Conservation (phyloP, 768 basidiomycete species). For the Mycena floridula region DNA sequence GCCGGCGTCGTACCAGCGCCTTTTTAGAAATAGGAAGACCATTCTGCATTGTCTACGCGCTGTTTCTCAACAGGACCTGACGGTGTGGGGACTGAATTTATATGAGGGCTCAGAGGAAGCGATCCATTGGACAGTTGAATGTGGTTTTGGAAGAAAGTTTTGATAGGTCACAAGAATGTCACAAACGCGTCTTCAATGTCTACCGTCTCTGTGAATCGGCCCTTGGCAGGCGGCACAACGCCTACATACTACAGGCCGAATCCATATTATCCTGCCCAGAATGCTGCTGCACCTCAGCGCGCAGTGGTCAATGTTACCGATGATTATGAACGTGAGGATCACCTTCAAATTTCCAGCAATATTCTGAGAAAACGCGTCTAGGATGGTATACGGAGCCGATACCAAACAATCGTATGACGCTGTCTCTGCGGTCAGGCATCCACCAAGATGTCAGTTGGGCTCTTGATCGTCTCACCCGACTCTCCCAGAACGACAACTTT, state of each 20-base stretch:
- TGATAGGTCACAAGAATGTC: background rate
- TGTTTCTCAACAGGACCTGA: background rate
- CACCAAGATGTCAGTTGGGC: slow-evolving; percentile 84
- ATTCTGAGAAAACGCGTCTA: slow-evolving; percentile 20
- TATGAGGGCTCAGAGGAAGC: too few species aligned
- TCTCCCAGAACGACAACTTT: slow-evolving; percentile 78
- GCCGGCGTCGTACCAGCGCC: too few species aligned
- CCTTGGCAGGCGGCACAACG: background rate
- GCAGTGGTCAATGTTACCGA: slow-evolving; percentile 58
- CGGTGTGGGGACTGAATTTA: background rate
- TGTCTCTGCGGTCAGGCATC: slow-evolving; percentile 82
- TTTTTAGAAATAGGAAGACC: too few species aligned
- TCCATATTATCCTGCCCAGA: slow-evolving; percentile 3
- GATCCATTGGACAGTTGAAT: too few species aligned
- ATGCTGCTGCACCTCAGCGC: slow-evolving; percentile 16
- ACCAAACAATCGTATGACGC: slow-evolving; percentile 82
- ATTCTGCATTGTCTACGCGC: background rate
- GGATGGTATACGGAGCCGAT: slow-evolving; percentile 85
- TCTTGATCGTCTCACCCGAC: slow-evolving; percentile 75
- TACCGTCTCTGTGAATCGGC: background rate
- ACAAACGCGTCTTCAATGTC: background rate
- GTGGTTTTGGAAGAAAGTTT: background rate
- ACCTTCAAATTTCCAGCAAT: slow-evolving; percentile 4
- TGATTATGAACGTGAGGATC: slow-evolving; percentile 66
- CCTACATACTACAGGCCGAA: background rate